Evolutionary conservation across 805 yeast species (phyloP).

Genomic region (Suhomyces xylopsoci): DNA sequence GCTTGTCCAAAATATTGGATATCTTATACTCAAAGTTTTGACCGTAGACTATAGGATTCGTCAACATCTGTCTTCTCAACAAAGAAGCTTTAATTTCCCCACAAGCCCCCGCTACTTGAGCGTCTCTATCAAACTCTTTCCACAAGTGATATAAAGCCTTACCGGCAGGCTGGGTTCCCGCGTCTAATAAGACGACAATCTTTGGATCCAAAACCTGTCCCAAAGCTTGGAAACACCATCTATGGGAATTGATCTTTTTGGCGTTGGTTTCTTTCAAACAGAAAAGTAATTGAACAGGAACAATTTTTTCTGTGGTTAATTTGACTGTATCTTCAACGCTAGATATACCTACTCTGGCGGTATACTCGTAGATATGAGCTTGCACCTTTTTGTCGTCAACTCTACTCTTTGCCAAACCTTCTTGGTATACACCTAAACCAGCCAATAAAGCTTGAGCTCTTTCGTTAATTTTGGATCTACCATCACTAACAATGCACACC

Average conservation of each 20-base stretch:
- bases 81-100: slow-evolving; percentile 67
- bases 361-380: slow-evolving; percentile 65
- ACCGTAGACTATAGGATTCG: slow-evolving; percentile 62
- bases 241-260: slow-evolving; percentile 62
- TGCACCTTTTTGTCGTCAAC: slow-evolving; percentile 60
- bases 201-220: slow-evolving; percentile 57
- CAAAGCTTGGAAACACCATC: slow-evolving; percentile 69
- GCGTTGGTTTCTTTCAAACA: slow-evolving; percentile 62
- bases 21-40: slow-evolving; percentile 68
- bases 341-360: slow-evolving; percentile 54
- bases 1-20: slow-evolving; percentile 65
- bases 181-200: slow-evolving; percentile 55
- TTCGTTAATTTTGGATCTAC: slow-evolving; percentile 63
- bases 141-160: slow-evolving; percentile 57
- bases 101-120: slow-evolving; percentile 65
- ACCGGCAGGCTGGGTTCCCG: slow-evolving; percentile 62
- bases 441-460: slow-evolving; percentile 61
- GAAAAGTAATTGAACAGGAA: slow-evolving; percentile 61
- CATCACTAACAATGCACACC: slow-evolving; percentile 62
- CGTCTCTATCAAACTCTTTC: slow-evolving; percentile 59
- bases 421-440: slow-evolving; percentile 64
- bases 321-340: slow-evolving; percentile 52
- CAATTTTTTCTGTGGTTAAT: slow-evolving; percentile 50
- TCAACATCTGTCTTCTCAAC: slow-evolving; percentile 43
- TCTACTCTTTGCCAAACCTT: slow-evolving; percentile 58